phyloP scores from a whole-genome alignment of 140 eudicot genomes.

The Anethum foeniculum region DNA sequence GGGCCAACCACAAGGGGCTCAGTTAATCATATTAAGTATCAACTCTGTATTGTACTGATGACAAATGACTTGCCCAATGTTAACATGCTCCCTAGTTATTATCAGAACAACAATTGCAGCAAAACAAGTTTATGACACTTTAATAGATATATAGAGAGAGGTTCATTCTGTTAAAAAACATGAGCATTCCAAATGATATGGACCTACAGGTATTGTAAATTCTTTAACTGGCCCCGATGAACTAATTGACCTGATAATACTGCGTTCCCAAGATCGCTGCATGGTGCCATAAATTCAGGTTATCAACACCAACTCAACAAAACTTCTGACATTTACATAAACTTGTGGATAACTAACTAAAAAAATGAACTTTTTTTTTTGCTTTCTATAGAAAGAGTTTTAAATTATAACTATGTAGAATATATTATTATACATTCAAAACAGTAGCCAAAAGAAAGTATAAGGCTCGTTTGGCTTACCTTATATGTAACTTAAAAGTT shows the following conservation, averaged over 20 bases:
- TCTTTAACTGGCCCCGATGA: slow-evolving; percentile 77
- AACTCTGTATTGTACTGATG: neutral
- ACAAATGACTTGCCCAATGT: neutral
- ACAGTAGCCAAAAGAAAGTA: neutral
- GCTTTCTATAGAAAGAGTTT: neutral
- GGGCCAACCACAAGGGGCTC: neutral
- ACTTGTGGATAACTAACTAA: neutral
- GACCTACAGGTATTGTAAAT: slow-evolving; percentile 88
- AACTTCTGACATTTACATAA: neutral
- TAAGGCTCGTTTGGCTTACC: too few species aligned
- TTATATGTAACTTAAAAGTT: too few species aligned
- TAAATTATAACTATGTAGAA: neutral
- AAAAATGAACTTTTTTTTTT: neutral
- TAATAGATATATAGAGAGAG: neutral
- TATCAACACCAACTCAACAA: neutral
- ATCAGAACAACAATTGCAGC: neutral
- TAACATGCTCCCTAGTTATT: neutral
- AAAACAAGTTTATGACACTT: neutral
- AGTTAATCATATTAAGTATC: neutral
- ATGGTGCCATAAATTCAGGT: neutral
- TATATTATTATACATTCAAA: neutral
- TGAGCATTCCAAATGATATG: neutral
- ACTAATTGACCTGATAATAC: slow-evolving; percentile 84
- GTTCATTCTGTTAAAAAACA: neutral
- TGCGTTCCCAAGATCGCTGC: slow-evolving; percentile 95